These are phyloP conservation scores for Geotrichum bryndzae DNA, from an alignment of 1,139 yeast species.

Conservation along the genomic window DNA sequence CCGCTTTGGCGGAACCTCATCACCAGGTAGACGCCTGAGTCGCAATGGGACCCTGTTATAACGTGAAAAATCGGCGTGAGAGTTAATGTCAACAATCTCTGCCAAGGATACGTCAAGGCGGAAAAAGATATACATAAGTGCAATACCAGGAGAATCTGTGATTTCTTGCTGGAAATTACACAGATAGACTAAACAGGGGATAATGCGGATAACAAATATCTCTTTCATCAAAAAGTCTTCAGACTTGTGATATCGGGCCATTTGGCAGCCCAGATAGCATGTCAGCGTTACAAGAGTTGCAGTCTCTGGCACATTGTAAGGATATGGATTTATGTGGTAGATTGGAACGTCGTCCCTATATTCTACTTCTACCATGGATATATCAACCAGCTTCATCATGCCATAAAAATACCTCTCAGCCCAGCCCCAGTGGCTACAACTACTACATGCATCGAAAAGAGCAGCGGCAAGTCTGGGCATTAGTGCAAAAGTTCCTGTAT, in stretches of 20 bases:
- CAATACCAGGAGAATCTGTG: constrained; percentile 17
- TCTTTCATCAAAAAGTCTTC: constrained; percentile 8
- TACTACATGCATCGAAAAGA: constrained; percentile 12
- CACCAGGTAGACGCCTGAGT: too few relatives aligned
- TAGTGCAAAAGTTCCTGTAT: too few relatives aligned
- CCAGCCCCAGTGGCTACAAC: constrained; percentile 15
- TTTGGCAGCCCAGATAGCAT: constrained; percentile 15
- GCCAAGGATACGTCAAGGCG: constrained; percentile 13
- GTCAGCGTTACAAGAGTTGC: constrained; percentile 13
- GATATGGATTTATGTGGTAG: neutral
- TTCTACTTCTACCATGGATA: neutral
- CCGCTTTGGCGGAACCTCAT: too few relatives aligned
- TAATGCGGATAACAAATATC: constrained; percentile 8
- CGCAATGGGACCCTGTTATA: too few relatives aligned
- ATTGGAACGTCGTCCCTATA: neutral
- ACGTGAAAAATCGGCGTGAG: too few relatives aligned
- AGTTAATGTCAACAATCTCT: constrained; percentile 2
- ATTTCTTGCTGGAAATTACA: constrained; percentile 13
- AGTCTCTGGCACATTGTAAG: constrained; percentile 9
- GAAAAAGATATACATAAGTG: constrained; percentile 17
- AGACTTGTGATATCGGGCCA: constrained; percentile 13
- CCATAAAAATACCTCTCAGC: constrained; percentile 17
- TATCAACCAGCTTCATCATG: constrained; percentile 10
- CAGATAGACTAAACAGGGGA: constrained; percentile 14
- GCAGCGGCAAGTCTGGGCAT: constrained; percentile 11